phyloP scores from a whole-genome alignment of 2,329 filamentous ascomycete genomes.

The Colletotrichum eleusines region DNA sequence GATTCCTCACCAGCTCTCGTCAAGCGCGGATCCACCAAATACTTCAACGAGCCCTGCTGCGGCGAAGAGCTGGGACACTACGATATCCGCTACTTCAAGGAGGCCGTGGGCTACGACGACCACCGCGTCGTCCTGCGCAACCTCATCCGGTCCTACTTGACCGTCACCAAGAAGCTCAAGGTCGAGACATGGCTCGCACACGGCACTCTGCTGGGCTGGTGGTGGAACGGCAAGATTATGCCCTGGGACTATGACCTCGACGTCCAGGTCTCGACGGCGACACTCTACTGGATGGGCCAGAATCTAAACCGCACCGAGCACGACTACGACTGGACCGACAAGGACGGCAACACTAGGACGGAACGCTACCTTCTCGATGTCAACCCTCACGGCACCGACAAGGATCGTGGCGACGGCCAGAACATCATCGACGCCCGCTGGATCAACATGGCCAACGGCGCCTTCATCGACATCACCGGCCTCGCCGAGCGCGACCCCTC shows the following conservation, averaged over 20 bases:
- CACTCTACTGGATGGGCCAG: constrained; percentile 73
- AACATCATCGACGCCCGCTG: constrained; percentile 89
- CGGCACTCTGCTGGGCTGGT: constrained; percentile 87
- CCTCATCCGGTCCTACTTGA: constrained; percentile 81
- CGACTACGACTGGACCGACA: constrained; percentile 62
- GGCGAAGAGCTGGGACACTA: constrained; percentile 77
- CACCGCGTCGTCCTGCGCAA: constrained; percentile 75
- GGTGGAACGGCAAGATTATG: constrained; percentile 84
- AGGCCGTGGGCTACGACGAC: constrained; percentile 73
- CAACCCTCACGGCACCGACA: constrained; percentile 76
- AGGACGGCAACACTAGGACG: constrained; percentile 56
- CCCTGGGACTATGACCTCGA: constrained; percentile 90
- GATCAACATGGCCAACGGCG: constrained; percentile 81
- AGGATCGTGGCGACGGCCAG: constrained; percentile 72
- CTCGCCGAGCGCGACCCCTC: constrained; percentile 75
- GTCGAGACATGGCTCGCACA: constrained; percentile 90
- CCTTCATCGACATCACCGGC: constrained; percentile 88
- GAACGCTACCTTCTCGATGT: constrained; percentile 79
- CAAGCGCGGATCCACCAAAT: constrained; percentile 57
- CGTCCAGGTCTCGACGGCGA: constrained; percentile 78
- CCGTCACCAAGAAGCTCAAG: constrained; percentile 71
- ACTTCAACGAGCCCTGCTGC: constrained; percentile 74
- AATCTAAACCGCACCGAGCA: constrained; percentile 77
- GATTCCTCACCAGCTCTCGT: constrained; percentile 18
- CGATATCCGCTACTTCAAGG: constrained; percentile 76